phyloP scores from a whole-genome alignment of 164 flowering plant species.

The Saururus chinensis region DNA sequence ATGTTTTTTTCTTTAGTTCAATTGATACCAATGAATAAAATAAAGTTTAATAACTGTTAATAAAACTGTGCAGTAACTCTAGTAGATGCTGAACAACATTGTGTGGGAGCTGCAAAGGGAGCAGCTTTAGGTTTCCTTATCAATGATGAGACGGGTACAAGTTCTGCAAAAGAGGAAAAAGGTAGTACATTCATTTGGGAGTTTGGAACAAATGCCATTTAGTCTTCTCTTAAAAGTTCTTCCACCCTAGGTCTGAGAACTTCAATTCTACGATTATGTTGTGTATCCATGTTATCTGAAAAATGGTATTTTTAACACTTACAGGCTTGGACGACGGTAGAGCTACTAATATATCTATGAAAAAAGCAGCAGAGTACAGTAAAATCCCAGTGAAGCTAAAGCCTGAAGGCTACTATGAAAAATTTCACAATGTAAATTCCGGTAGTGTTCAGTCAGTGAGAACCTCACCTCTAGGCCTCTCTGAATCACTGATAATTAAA shows the following conservation, averaged over 20 bases:
- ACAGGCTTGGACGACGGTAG: neutral
- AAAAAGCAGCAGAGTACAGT: neutral
- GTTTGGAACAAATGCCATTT: neutral
- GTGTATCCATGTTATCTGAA: neutral
- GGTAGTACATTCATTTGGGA: neutral
- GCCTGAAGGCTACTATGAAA: neutral
- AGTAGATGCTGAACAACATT: neutral
- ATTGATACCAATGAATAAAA: neutral
- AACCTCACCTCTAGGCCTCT: neutral
- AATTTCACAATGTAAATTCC: neutral
- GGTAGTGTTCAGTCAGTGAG: neutral
- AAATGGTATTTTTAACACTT: neutral
- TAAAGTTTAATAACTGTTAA: neutral
- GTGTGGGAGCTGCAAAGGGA: neutral
- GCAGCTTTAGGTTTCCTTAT: neutral
- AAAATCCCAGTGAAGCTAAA: neutral
- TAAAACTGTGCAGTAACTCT: neutral
- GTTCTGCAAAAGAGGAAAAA: neutral
- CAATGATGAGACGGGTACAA: neutral
- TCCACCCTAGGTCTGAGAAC: conserved; percentile 12
- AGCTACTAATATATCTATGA: neutral
- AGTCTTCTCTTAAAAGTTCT: conserved; percentile 8
- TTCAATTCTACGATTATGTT: conserved; percentile 3
- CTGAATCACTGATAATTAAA: neutral
- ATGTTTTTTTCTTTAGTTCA: neutral